Base-by-base conservation (phyloP, 2,329 filamentous ascomycete genomes). In the Colletotrichum gloeosporioides region DNA sequence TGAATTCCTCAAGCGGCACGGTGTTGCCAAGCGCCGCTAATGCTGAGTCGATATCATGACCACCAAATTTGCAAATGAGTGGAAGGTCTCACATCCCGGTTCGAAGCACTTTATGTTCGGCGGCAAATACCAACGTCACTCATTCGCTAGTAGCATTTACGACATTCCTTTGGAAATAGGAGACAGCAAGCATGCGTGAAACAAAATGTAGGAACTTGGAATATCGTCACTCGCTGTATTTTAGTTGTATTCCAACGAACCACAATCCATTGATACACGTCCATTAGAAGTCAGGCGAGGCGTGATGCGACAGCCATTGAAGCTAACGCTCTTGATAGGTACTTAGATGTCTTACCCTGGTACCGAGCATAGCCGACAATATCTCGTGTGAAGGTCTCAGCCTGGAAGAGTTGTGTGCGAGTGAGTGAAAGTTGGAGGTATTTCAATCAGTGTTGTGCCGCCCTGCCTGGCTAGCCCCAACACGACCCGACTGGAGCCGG, bases 161-260 rank as follows among this genome's bases (percentile, higher is more conserved):
- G 9, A 44, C 39, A 44, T n/a, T 44, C 39, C 16, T n/a, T 44
- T 44, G 16, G 3, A n/a, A 18, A 44, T 6, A 10, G 8, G 39
- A 6, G 9, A 12, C 8, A 10, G 0, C 1, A 44, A 44, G n/a
- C 18, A n/a, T n/a, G 9, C 0, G 0, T 5, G 39, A 44, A 44
- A 18, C 2, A 44, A 3, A 18, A 44, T 0, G 1, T 3, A n/a
- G 39, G 18, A 10, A 44, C 5, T 12, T 44, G 39, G 9, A 44
- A n/a, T 9, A n/a, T 44, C 8, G 39, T 44, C 39, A 44, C 18
- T 44, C 18, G 39, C 39, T 44, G 39, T n/a, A n/a, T 39, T 39
- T 0, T 3, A 36, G 15, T 15, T 36, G 16, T 6, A 16, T 16
- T 36, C 15, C 3, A 8, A 18, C n/a, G 16, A n/a, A 44, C 9